Conservation (phyloP, 306 rosid species). For the Quercus agrifolia region DNA sequence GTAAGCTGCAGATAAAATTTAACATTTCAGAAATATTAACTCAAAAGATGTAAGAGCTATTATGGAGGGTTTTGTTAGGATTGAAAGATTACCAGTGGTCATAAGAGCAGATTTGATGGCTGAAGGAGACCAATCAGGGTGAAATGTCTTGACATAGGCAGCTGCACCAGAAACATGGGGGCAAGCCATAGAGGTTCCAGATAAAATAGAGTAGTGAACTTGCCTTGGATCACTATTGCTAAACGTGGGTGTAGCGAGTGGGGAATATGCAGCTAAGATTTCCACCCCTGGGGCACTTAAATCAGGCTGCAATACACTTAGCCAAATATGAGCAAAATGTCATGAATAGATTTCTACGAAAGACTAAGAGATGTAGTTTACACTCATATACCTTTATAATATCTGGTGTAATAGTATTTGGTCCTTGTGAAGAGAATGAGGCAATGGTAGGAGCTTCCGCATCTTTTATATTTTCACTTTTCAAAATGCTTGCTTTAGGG, state of each 20-base stretch:
- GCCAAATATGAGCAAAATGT: too few species aligned
- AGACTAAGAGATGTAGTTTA: too few species aligned
- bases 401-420: slow-evolving; percentile 8
- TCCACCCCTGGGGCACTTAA: slow-evolving; percentile 28
- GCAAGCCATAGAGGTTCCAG: slow-evolving; percentile 43
- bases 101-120: slow-evolving; percentile 29
- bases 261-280: slow-evolving; percentile 36
- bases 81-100: slow-evolving; percentile 10
- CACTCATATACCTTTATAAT: slow-evolving; percentile 14
- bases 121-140: slow-evolving; percentile 26
- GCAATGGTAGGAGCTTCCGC: slow-evolving; percentile 11
- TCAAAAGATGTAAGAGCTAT: too few species aligned
- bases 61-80: too few species aligned
- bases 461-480: background rate
- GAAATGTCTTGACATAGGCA: slow-evolving; percentile 23
- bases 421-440: slow-evolving; percentile 38
- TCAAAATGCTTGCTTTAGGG: background rate
- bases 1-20: slow-evolving; percentile 10
- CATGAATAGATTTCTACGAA: too few species aligned
- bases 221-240: background rate
- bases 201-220: background rate
- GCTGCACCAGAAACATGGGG: slow-evolving; percentile 34
- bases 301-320: slow-evolving; percentile 15
- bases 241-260: background rate
- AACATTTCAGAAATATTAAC: background rate